A percentile compares a stretch with the other conserved stretches of the same genome.
These are phyloP conservation scores for Intubia oerlemansii DNA, from an alignment of 2,329 filamentous ascomycete species.

Conservation along the genomic window DNA sequence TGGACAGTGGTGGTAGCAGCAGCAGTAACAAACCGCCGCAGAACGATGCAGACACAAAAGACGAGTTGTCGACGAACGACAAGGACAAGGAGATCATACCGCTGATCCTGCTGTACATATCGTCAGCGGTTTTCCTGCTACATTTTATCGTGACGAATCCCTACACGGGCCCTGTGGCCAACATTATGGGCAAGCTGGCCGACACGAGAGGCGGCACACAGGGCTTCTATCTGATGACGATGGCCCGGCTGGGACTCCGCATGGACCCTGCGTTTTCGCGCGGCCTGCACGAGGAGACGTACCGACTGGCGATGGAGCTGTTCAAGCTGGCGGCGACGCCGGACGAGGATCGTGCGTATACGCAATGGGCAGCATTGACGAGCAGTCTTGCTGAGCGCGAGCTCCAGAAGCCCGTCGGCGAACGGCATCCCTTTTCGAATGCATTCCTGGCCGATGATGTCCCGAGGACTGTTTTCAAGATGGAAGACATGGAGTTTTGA, in stretches of 20 bases:
- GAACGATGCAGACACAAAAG: background rate
- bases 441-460: too few species aligned
- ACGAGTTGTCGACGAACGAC: background rate
- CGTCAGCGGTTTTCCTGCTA: slow-evolving; percentile 25
- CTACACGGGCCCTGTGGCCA: slow-evolving; percentile 21
- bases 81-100: slow-evolving; percentile 1
- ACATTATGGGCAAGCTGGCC: slow-evolving; percentile 51
- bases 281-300: slow-evolving; percentile 35
- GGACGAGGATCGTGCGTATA: slow-evolving; percentile 29
- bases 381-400: too few species aligned
- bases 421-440: too few species aligned
- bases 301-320: slow-evolving; percentile 62
- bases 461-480: slow-evolving; percentile 1
- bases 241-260: slow-evolving; percentile 63
- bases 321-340: slow-evolving; percentile 64
- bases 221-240: slow-evolving; percentile 50
- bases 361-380: slow-evolving; percentile 4
- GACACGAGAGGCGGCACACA: slow-evolving; percentile 53
- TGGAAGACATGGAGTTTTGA: slow-evolving; percentile 1
- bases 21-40: too few species aligned
- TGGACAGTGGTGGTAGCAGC: background rate
- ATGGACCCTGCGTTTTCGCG: slow-evolving; percentile 45
- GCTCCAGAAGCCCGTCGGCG: too few species aligned
- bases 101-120: slow-evolving; percentile 23
- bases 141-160: slow-evolving; percentile 30